Percentiles rank a stretch among this genome's conserved stretches.
phyloP scores from a whole-genome alignment of 2,329 filamentous ascomycete species.

The Rasamsonia emersonii region DNA sequence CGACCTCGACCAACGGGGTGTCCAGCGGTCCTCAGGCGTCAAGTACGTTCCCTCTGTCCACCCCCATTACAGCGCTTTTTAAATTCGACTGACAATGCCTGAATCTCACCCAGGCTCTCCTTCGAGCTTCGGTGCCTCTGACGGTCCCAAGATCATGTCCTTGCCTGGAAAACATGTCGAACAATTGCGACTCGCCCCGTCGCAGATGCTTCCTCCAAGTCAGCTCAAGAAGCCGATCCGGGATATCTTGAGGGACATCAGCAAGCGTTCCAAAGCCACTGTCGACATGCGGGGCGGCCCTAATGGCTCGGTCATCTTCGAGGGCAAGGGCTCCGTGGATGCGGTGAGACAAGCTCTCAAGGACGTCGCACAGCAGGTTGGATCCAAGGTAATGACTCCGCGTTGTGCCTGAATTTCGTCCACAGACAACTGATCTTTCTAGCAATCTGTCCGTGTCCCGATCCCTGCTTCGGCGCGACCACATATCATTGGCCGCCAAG shows the following conservation, averaged over 20 bases:
- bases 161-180: slow-evolving; percentile 80
- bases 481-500: slow-evolving; percentile 88
- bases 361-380: slow-evolving; percentile 81
- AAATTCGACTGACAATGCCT: too few species aligned
- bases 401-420: slow-evolving; percentile 7
- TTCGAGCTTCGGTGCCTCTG: slow-evolving; percentile 29
- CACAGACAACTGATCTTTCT: slow-evolving; percentile 7
- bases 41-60: slow-evolving; percentile 42
- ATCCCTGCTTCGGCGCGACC: slow-evolving; percentile 77
- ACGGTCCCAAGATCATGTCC: slow-evolving; percentile 52
- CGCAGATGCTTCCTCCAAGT: slow-evolving; percentile 64
- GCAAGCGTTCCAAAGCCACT: slow-evolving; percentile 79
- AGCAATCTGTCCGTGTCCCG: slow-evolving; percentile 64
- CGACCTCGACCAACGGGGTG: slow-evolving; percentile 37
- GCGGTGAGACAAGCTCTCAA: slow-evolving; percentile 80
- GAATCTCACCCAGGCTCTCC: too few species aligned
- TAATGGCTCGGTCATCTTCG: slow-evolving; percentile 67
- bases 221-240: slow-evolving; percentile 77
- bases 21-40: slow-evolving; percentile 47
- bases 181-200: slow-evolving; percentile 62
- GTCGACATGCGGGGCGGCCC: slow-evolving; percentile 68
- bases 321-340: slow-evolving; percentile 74
- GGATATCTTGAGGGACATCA: slow-evolving; percentile 85
- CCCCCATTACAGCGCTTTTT: too few species aligned
- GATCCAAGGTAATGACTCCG: slow-evolving; percentile 59